Evolutionary conservation across 257 asterid genomes (phyloP).

Genomic region (Solanum microdontum): DNA sequence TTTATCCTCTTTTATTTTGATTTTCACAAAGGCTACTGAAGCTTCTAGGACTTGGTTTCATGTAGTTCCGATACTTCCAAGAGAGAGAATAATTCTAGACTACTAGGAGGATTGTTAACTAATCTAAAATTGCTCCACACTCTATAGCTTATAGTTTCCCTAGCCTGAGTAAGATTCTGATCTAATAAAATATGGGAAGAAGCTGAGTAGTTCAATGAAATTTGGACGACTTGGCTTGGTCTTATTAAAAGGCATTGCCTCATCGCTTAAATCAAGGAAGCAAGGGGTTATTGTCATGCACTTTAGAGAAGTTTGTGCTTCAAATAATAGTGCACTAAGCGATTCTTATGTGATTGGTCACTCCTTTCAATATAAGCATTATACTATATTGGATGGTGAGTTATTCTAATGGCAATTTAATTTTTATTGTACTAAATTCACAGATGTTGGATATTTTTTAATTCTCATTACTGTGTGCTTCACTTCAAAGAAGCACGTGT

Average conservation of each 20-base stretch:
- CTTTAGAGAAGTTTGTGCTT: neutral
- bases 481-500: neutral
- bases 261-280: neutral
- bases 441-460: neutral
- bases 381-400: neutral
- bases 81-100: neutral
- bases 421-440: neutral
- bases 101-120: neutral
- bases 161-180: neutral
- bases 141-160: neutral
- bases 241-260: neutral
- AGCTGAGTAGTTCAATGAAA: neutral
- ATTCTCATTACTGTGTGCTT: neutral
- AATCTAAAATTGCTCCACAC: neutral
- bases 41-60: neutral
- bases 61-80: neutral
- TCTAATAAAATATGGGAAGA: neutral
- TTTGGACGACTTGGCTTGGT: neutral
- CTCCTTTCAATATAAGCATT: neutral
- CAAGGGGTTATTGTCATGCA: neutral
- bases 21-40: neutral
- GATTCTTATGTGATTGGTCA: neutral
- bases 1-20: neutral
- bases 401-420: neutral
- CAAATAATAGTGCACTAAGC: neutral